Base-by-base conservation (phyloP, 108 stramenopile species). In the Skeletonema potamos region DNA sequence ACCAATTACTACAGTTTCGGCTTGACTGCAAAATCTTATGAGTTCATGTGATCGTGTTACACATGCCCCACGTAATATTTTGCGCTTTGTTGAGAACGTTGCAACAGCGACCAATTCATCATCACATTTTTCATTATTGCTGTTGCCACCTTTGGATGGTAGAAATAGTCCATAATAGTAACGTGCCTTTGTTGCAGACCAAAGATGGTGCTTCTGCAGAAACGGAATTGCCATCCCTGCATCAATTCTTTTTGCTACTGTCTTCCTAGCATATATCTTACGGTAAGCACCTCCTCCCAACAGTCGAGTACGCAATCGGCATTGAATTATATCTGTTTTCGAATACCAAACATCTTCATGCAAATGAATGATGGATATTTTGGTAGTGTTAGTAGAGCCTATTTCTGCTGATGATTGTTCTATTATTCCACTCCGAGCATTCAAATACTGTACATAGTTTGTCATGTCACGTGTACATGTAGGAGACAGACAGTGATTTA, bases 311-410 rank as follows among this genome's bases (percentile, higher is more conserved):
- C 73, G 55, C 37, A 87, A 46, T 33, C 86, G 77, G 44, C 51
- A 30, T 32, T 74, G 43, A 8, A 82, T 81, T n/a, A 87, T 84
- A 8, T 66, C 61, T 1, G 39, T 29, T 56, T 84, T 77, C 15
- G 28, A 27, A 20, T 78, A 28, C 86, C 86, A 87, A 33, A 78
- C 68, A 62, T 87, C 86, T 76, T 87, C 70, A 69, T 84, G 84
- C 22, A 87, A 69, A 37, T 87, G 86, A 62, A 87, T 79, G 5
- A 85, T 70, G 27, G 46, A 48, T 48, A 48, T 48, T 48, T 48
- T 48, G 46, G 5, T 58, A 27, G 27, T 2, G 20, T 4, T 29
- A 0, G 9, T 29, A 9, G 4, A 7, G 54, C 18, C n/a, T 58
- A 20, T 11, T 30, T 28, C 39, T 41, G 39, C 39, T 15, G 27